phyloP scores from a whole-genome alignment of 345 rosid genomes.

The Syzygium aqueum region DNA sequence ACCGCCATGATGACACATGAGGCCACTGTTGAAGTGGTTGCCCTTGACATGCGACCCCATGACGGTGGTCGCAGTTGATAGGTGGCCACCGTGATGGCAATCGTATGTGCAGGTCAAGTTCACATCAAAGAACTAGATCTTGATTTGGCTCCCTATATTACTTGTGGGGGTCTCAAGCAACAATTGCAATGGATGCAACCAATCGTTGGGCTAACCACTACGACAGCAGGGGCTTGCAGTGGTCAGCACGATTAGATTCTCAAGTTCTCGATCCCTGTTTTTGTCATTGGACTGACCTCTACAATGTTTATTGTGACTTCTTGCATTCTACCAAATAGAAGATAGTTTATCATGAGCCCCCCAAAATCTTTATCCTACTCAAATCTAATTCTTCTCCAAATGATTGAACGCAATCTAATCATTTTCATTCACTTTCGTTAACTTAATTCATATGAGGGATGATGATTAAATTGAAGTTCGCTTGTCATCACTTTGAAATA shows the following conservation, averaged over 20 bases:
- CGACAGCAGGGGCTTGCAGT: not conserved
- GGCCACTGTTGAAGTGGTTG: not conserved
- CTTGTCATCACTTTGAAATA: not conserved
- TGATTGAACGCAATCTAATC: not conserved
- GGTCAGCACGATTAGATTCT: not conserved
- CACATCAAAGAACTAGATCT: not conserved
- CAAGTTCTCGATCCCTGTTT: not conserved
- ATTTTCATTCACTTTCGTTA: not conserved
- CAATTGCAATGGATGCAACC: rapidly evolving
- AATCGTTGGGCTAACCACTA: not conserved
- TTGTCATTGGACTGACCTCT: not conserved
- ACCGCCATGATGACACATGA: not conserved
- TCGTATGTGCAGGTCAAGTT: not conserved
- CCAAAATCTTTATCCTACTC: not conserved
- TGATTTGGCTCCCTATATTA: not conserved
- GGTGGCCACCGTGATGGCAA: not conserved
- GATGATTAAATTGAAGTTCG: not conserved
- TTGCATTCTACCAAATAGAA: not conserved
- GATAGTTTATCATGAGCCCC: not conserved
- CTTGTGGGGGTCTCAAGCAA: not conserved
- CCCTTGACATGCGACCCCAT: not conserved
- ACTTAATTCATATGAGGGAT: not conserved
- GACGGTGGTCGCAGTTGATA: not conserved
- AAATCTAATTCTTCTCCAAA: not conserved
- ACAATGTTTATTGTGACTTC: not conserved